These are phyloP conservation scores for Teratosphaeria zuluensis DNA, from an alignment of 2,329 filamentous ascomycete genomes.

Conservation along the genomic window DNA sequence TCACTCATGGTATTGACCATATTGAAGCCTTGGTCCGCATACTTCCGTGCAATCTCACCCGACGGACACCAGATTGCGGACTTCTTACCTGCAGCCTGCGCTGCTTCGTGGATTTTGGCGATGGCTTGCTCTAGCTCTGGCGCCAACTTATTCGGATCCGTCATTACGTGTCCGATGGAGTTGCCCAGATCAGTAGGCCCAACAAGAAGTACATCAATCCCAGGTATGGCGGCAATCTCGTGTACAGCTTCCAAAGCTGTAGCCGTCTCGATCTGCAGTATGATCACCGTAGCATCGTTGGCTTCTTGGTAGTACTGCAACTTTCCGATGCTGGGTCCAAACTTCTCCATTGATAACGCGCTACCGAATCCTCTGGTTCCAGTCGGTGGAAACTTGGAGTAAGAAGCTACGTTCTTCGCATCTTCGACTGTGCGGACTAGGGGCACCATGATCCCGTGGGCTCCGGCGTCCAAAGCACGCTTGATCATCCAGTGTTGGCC, in stretches of 20 bases:
- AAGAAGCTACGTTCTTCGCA: constrained; percentile 41
- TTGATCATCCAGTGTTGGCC: constrained; percentile 51
- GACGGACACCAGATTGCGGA: constrained; percentile 46
- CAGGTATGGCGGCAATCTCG: constrained; percentile 43
- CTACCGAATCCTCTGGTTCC: constrained; percentile 48
- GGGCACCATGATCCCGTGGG: constrained; percentile 45
- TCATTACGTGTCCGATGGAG: constrained; percentile 45
- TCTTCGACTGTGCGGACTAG: constrained; percentile 45
- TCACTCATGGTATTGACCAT: constrained; percentile 37
- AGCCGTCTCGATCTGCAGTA: constrained; percentile 39
- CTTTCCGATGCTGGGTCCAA: constrained; percentile 18
- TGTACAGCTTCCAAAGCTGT: constrained; percentile 32
- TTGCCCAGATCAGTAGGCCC: constrained; percentile 50
- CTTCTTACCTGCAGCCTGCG: constrained; percentile 43
- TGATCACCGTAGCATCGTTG: constrained; percentile 44
- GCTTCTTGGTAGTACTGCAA: constrained; percentile 45
- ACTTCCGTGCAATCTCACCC: constrained; percentile 42
- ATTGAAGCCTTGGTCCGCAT: constrained; percentile 45
- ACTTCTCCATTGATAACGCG: constrained; percentile 39
- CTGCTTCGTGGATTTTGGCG: constrained; percentile 41
- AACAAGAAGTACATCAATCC: constrained; percentile 45
- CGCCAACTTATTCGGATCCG: constrained; percentile 35
- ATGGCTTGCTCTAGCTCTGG: constrained; percentile 44
- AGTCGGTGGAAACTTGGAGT: constrained; percentile 46
- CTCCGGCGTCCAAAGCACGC: constrained; percentile 49